Conservation (phyloP, 2,329 filamentous ascomycete species). For the Alternaria sp. region DNA sequence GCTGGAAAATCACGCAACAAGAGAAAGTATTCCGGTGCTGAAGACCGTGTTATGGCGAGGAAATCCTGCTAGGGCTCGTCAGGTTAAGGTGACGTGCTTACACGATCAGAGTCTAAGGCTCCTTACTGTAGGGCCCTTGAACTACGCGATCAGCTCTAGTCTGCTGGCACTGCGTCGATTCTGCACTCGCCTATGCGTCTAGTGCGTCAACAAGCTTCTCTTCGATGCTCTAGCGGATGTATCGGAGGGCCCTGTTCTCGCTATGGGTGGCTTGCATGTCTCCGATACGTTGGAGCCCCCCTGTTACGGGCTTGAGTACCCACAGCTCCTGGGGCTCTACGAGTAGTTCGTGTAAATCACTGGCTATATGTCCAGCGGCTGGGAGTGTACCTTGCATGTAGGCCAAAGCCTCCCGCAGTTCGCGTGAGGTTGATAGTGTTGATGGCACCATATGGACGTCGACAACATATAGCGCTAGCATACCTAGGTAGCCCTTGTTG, state of each 20-base stretch:
- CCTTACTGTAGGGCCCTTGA: neutral
- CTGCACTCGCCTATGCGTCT: neutral
- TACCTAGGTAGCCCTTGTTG: no score
- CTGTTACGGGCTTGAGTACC: neutral
- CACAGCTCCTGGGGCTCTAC: neutral
- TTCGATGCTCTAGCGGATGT: neutral
- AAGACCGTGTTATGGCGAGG: neutral
- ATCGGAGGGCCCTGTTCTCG: neutral
- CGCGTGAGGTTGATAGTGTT: neutral
- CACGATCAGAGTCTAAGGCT: neutral
- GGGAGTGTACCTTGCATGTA: neutral
- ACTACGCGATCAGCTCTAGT: neutral
- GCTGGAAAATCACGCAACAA: neutral
- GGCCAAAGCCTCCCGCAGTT: neutral
- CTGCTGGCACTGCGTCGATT: neutral
- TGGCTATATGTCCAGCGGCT: no score
- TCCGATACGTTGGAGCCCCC: neutral
- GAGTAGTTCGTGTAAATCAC: fast-evolving
- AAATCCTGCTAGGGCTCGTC: neutral
- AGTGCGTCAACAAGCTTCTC: neutral
- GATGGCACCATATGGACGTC: neutral
- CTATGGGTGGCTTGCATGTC: neutral
- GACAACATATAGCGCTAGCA: neutral
- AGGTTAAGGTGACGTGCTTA: neutral
- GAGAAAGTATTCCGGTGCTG: neutral